phyloP scores from a whole-genome alignment of 306 rosid genomes.

The Medicago lupulina region DNA sequence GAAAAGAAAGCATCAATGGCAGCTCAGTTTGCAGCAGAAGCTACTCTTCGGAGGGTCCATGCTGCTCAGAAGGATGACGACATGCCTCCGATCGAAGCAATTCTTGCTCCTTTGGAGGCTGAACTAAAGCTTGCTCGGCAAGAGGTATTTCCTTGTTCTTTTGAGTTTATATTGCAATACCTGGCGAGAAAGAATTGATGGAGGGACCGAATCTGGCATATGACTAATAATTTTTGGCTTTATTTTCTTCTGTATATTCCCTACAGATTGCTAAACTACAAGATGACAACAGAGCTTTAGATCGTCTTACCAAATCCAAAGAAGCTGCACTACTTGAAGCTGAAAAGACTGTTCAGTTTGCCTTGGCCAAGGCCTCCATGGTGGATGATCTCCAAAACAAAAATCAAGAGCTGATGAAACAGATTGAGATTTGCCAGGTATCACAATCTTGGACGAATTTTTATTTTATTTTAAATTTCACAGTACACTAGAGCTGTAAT shows the following conservation, averaged over 20 bases:
- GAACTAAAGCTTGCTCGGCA: conserved; percentile 94
- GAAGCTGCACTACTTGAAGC: conserved; percentile 99
- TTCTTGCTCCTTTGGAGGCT: conserved; percentile 96
- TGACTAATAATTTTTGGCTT: conserved; percentile 24
- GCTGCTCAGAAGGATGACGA: conserved; percentile 99
- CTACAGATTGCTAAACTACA: conserved; percentile 95
- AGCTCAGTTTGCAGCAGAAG: conserved; percentile 98
- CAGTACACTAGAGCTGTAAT: background rate
- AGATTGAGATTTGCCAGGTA: conserved; percentile 99
- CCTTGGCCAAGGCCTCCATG: conserved; percentile 98
- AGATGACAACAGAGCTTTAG: conserved; percentile 97
- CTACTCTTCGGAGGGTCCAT: conserved; percentile 94
- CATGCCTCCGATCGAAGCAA: conserved; percentile 98
- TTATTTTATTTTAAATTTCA: conserved; percentile 1
- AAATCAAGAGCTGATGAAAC: conserved; percentile 97
- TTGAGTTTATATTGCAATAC: conserved; percentile 23
- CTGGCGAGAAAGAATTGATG: conserved; percentile 12
- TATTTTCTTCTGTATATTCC: conserved; percentile 34
- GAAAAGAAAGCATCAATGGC: conserved; percentile 99
- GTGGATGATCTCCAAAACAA: conserved; percentile 99
- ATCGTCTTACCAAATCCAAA: conserved; percentile 97
- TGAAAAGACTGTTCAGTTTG: conserved; percentile 96
- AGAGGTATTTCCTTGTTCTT: conserved; percentile 62
- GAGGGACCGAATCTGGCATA: conserved; percentile 2
- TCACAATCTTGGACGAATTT: conserved; percentile 10